Conservation (phyloP, 441 rosid genomes). For the Aleurites moluccanus region DNA sequence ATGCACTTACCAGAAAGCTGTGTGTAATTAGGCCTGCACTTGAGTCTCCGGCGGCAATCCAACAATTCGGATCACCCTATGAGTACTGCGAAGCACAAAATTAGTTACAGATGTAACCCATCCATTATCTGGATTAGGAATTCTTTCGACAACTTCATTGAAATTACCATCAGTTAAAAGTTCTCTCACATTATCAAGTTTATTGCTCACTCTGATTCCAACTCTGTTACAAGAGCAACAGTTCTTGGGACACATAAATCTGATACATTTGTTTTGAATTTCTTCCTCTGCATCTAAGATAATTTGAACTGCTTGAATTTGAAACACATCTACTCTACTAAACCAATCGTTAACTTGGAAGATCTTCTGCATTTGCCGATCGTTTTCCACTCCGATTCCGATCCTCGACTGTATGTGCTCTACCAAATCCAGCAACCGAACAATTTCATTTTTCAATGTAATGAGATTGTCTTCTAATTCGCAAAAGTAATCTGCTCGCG, state of each 20-base stretch:
- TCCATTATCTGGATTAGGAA: neutral
- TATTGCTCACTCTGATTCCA: neutral
- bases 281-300: slow-evolving; percentile 5
- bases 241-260: slow-evolving; percentile 5
- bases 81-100: neutral
- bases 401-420: neutral
- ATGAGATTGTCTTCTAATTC: slow-evolving; percentile 5
- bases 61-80: neutral
- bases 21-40: neutral
- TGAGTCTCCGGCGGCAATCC: neutral
- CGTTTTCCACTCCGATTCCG: neutral
- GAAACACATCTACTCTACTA: neutral
- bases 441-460: neutral
- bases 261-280: neutral
- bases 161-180: neutral
- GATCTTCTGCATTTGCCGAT: neutral
- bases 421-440: neutral
- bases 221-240: neutral
- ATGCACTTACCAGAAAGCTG: neutral
- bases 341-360: neutral
- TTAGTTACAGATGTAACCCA: neutral
- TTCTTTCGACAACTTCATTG: neutral
- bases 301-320: neutral
- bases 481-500: neutral
- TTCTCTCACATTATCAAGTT: neutral